A percentile compares a stretch with the other conserved stretches of the same genome.
phyloP scores from a whole-genome alignment of 2,329 filamentous ascomycete species.

The Colletotrichum sp. region DNA sequence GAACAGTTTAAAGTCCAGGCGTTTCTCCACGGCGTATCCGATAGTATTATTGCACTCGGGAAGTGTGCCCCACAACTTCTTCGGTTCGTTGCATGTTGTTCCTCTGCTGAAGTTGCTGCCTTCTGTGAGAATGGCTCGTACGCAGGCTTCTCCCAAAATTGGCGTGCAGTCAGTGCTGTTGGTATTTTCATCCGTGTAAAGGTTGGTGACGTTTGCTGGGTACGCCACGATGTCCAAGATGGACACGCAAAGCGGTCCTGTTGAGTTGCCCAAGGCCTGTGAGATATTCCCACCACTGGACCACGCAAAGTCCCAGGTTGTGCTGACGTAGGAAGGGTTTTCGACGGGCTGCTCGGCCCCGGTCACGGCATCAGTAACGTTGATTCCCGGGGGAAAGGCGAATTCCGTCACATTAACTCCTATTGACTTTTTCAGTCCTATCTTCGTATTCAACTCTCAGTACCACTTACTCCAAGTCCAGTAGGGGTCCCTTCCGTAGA shows the following conservation, averaged over 20 bases:
- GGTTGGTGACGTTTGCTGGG: constrained; percentile 14
- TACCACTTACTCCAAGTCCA: constrained; percentile 1
- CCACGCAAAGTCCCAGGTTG: constrained; percentile 1
- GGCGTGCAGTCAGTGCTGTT: not conserved
- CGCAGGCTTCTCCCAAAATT: not conserved
- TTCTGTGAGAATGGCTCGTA: not conserved
- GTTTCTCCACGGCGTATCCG: not conserved
- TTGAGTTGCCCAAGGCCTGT: not conserved
- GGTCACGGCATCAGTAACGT: not conserved
- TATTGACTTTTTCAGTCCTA: not conserved
- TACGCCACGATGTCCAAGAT: not conserved
- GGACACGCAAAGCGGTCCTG: constrained; percentile 1
- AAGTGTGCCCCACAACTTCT: not conserved
- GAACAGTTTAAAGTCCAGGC: not conserved
- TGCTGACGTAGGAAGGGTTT: not conserved
- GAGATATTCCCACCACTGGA: not conserved
- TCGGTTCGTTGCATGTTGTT: not conserved
- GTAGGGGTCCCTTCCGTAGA: not conserved
- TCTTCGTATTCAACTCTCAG: no score
- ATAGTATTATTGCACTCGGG: not conserved
- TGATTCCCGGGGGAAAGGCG: not conserved
- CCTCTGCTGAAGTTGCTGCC: not conserved
- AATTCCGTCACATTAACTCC: constrained; percentile 3
- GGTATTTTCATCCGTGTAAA: not conserved
- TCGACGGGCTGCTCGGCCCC: not conserved